phyloP scores from a whole-genome alignment of 1,284 basidiomycete genomes.

The Wallemia ichthyophaga region DNA sequence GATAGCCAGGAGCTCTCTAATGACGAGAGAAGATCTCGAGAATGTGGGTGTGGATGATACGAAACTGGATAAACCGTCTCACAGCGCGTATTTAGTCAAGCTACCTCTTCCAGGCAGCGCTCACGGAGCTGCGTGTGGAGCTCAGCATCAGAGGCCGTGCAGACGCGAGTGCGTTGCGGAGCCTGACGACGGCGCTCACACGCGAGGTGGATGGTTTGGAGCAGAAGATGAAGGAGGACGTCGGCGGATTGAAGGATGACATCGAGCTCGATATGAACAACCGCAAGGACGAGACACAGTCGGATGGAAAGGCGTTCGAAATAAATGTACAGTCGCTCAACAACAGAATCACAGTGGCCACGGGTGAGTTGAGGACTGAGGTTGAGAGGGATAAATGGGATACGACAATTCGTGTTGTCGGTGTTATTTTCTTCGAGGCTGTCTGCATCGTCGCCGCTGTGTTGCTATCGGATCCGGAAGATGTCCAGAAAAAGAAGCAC shows the following conservation, averaged over 20 bases:
- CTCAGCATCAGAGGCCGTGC: conserved; percentile 53
- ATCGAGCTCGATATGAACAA: conserved; percentile 90
- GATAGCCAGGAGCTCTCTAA: neutral
- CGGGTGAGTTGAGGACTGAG: conserved; percentile 57
- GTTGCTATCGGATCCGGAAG: neutral
- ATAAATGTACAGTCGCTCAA: conserved; percentile 42
- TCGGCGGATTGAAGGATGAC: conserved; percentile 67
- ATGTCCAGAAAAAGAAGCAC: neutral
- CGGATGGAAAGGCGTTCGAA: conserved; percentile 59
- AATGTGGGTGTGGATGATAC: neutral
- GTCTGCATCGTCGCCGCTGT: neutral
- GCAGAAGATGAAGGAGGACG: conserved; percentile 78
- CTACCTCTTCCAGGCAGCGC: conserved; percentile 75
- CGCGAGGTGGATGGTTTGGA: conserved; percentile 64
- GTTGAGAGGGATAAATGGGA: conserved; percentile 78
- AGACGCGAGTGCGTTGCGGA: conserved; percentile 47
- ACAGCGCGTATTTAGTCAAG: conserved; percentile 32
- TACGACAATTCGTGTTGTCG: conserved; percentile 54
- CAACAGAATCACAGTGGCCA: conserved; percentile 50
- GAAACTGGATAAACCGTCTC: conserved; percentile 3
- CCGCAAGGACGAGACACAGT: conserved; percentile 69
- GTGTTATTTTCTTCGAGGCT: conserved; percentile 11
- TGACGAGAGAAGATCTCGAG: neutral
- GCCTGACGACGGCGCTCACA: conserved; percentile 41
- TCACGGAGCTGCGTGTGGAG: conserved; percentile 71